These are phyloP conservation scores for Chenopodium formosanum DNA, from an alignment of 148 eudicot species.

Conservation along the genomic window DNA sequence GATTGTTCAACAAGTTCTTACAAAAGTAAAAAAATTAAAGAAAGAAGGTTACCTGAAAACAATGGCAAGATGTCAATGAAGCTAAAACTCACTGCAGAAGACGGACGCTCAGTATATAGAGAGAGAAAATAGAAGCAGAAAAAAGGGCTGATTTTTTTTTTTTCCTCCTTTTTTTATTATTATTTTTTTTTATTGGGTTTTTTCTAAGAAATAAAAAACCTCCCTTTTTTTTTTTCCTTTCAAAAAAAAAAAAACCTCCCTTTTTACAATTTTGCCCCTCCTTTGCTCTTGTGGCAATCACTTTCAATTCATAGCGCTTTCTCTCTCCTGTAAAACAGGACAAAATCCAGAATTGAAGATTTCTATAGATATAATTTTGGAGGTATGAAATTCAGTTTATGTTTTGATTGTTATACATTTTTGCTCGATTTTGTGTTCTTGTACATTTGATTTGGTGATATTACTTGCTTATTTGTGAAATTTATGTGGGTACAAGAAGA, in stretches of 20 bases:
- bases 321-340: not conserved
- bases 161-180: no score
- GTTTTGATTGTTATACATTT: no score
- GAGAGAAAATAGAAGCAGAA: no score
- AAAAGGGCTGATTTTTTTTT: no score
- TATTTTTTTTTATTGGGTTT: no score
- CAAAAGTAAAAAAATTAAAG: not conserved
- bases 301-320: no score
- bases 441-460: not conserved
- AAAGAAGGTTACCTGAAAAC: not conserved
- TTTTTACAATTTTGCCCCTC: not conserved
- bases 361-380: not conserved
- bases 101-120: not conserved
- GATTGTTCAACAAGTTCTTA: no score
- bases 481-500: not conserved
- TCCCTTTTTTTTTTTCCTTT: no score
- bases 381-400: not conserved
- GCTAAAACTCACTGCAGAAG: not conserved
- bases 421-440: not conserved
- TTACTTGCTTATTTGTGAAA: not conserved
- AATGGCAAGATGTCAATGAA: not conserved
- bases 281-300: not conserved
- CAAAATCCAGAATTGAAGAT: not conserved
- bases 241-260: no score
- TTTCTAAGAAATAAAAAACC: no score